phyloP scores from a whole-genome alignment of 805 yeast genomes.

The Spathaspora gorwiae region DNA sequence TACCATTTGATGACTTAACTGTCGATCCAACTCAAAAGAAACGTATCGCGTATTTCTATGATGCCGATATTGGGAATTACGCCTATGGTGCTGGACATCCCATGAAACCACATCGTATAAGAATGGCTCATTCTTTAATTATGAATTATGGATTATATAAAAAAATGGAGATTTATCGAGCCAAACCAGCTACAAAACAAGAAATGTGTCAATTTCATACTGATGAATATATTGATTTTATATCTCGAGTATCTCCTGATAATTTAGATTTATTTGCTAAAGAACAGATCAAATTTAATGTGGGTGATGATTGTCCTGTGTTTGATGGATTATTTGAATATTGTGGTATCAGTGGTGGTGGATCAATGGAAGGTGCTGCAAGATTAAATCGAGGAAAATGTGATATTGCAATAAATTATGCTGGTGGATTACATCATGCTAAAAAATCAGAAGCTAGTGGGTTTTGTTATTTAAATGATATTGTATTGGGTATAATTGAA shows the following conservation, averaged over 20 bases:
- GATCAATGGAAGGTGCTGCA: constrained; percentile 91
- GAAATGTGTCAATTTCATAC: constrained; percentile 99
- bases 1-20: constrained; percentile 43
- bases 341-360: constrained; percentile 87
- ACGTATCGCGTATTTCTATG: constrained; percentile 42
- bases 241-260: constrained; percentile 88
- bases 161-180: constrained; percentile 95
- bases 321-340: constrained; percentile 94
- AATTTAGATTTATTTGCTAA: constrained; percentile 81
- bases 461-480: constrained; percentile 92
- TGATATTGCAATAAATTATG: constrained; percentile 93
- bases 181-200: constrained; percentile 95
- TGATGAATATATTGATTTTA: constrained; percentile 92
- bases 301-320: constrained; percentile 95
- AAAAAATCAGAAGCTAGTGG: constrained; percentile 94
- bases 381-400: constrained; percentile 81
- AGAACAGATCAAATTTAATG: constrained; percentile 88
- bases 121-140: constrained; percentile 96
- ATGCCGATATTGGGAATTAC: constrained; percentile 91
- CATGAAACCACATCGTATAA: constrained; percentile 97
- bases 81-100: constrained; percentile 99
- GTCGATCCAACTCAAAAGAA: constrained; percentile 39
- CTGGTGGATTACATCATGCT: constrained; percentile 98
- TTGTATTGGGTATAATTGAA: constrained; percentile 83
- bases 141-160: constrained; percentile 96